phyloP scores from a whole-genome alignment of 441 rosid genomes.

The Erysimum cheiri region DNA sequence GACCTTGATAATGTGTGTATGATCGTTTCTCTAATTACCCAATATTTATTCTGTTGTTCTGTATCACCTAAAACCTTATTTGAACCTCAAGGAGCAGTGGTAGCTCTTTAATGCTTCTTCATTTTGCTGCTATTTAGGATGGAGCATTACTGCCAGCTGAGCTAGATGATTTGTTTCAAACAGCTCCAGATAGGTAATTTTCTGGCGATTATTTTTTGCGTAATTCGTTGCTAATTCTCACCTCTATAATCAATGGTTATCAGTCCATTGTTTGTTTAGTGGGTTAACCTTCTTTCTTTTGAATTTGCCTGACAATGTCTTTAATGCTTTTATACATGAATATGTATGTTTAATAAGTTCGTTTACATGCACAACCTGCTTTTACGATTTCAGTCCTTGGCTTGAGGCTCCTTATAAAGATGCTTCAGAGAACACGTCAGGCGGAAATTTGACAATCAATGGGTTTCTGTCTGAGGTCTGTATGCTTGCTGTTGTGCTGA shows the following conservation, averaged over 20 bases:
- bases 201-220: background rate
- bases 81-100: constrained; percentile 26
- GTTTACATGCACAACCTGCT: constrained; percentile 33
- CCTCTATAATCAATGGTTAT: constrained; percentile 13
- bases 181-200: constrained; percentile 71
- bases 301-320: constrained; percentile 16
- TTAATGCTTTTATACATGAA: constrained; percentile 13
- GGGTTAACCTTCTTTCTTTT: constrained; percentile 15
- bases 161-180: constrained; percentile 65
- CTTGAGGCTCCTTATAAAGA: constrained; percentile 62
- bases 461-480: constrained; percentile 72
- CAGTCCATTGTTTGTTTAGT: constrained; percentile 33
- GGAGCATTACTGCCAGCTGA: constrained; percentile 63
- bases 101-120: constrained; percentile 28
- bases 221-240: constrained; percentile 4
- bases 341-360: constrained; percentile 16
- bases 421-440: constrained; percentile 62
- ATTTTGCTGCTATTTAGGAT: constrained; percentile 56
- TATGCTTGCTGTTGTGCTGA: constrained; percentile 36
- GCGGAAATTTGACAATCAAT: constrained; percentile 57
- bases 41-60: background rate
- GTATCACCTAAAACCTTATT: constrained; percentile 5
- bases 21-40: constrained; percentile 24
- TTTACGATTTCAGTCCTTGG: constrained; percentile 68
- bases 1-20: constrained; percentile 67